A percentile compares a stretch with the other conserved stretches of the same genome.
Conservation (phyloP, 2,329 filamentous ascomycete species). For the Hymenoscyphus fraxineus region DNA sequence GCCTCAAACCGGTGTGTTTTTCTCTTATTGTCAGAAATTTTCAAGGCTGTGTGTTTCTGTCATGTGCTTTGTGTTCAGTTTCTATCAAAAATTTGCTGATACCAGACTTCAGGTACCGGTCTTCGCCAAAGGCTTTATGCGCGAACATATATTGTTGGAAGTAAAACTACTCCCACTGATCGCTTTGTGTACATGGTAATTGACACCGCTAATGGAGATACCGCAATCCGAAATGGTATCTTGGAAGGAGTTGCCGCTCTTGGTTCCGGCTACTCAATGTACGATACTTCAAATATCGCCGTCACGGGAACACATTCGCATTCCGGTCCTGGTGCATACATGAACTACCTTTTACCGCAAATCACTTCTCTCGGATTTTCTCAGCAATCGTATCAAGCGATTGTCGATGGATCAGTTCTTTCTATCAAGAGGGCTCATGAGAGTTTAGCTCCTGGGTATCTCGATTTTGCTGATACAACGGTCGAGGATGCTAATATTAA, state of each 20-base stretch:
- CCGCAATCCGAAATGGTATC: slow-evolving; percentile 79
- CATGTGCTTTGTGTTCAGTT: background rate
- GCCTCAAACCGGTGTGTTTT: slow-evolving; percentile 57
- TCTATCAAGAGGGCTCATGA: slow-evolving; percentile 81
- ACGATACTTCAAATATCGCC: slow-evolving; percentile 76
- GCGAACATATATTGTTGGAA: slow-evolving; percentile 80
- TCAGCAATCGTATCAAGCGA: slow-evolving; percentile 81
- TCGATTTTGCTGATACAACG: slow-evolving; percentile 66
- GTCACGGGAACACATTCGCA: slow-evolving; percentile 80
- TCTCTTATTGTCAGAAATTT: background rate
- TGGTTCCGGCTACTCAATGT: slow-evolving; percentile 69
- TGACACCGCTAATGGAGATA: slow-evolving; percentile 83
- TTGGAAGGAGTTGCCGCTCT: slow-evolving; percentile 68
- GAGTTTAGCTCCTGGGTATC: slow-evolving; percentile 58
- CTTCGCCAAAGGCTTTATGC: slow-evolving; percentile 87
- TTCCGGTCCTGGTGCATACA: slow-evolving; percentile 83
- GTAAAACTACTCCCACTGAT: slow-evolving; percentile 60
- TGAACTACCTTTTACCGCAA: slow-evolving; percentile 90
- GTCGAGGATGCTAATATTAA: slow-evolving; percentile 80
- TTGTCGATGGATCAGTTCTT: slow-evolving; percentile 77
- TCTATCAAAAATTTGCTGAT: background rate
- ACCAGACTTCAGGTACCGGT: slow-evolving; percentile 53
- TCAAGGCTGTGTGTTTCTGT: background rate
- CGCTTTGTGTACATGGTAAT: slow-evolving; percentile 83
- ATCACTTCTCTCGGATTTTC: slow-evolving; percentile 83